These are phyloP conservation scores for Pseudopyrenochaeta lycopersici DNA, from an alignment of 2,329 filamentous ascomycete species.

Conservation along the genomic window DNA sequence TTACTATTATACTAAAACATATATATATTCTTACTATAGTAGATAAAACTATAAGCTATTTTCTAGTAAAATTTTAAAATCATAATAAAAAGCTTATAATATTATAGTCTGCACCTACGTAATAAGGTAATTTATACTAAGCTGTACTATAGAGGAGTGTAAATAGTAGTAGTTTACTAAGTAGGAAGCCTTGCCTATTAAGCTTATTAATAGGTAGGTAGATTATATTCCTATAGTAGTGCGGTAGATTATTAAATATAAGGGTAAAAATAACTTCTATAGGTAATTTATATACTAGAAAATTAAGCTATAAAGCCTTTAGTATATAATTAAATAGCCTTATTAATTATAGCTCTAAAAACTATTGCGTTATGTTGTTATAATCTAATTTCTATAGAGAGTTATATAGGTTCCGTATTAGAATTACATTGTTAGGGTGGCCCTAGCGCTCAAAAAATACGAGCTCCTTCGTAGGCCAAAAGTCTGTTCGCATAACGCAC, in stretches of 20 bases:
- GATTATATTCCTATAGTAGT: slow-evolving; percentile 2
- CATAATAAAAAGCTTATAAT: too few relatives aligned
- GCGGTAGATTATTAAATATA: slow-evolving; percentile 3
- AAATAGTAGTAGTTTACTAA: slow-evolving; percentile 1
- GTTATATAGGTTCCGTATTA: neutral
- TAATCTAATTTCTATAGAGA: neutral
- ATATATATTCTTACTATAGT: too few relatives aligned
- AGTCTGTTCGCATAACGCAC: too few relatives aligned
- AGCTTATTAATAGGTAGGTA: slow-evolving; percentile 12
- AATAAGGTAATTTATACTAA: slow-evolving; percentile 7
- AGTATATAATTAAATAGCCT: slow-evolving; percentile 1
- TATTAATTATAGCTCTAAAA: neutral
- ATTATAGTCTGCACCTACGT: slow-evolving; percentile 4
- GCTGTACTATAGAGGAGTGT: neutral
- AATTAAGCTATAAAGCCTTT: neutral
- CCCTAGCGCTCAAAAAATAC: slow-evolving; percentile 1
- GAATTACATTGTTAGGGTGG: neutral
- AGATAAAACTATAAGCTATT: too few relatives aligned
- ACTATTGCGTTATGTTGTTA: neutral
- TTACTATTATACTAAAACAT: too few relatives aligned
- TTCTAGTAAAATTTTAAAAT: too few relatives aligned
- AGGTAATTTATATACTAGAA: slow-evolving; percentile 1
- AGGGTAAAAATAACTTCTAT: slow-evolving; percentile 12
- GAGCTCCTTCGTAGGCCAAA: slow-evolving; percentile 1
- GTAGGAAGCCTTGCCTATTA: slow-evolving; percentile 8